These are phyloP conservation scores for Daldinia grandis DNA, from an alignment of 495 filamentous ascomycete species.

Conservation along the genomic window DNA sequence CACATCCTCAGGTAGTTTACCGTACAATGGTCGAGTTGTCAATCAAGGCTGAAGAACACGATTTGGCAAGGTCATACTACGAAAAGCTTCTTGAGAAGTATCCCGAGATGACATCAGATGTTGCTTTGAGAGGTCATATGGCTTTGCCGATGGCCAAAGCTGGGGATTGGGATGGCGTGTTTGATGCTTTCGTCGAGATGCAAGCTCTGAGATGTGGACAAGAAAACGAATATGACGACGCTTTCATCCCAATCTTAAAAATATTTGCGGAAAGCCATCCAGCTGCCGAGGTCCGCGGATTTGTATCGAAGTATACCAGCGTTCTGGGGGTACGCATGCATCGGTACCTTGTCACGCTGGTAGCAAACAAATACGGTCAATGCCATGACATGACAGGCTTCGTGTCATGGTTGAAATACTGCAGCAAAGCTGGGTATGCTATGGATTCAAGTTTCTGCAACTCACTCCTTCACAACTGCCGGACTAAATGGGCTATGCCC, in stretches of 20 bases:
- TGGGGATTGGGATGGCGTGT: constrained; percentile 58
- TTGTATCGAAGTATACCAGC: constrained; percentile 49
- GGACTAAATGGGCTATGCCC: constrained; percentile 47
- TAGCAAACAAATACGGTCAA: constrained; percentile 56
- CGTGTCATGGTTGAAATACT: constrained; percentile 51
- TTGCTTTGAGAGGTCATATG: constrained; percentile 49
- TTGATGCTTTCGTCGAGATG: constrained; percentile 49
- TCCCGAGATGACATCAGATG: constrained; percentile 37
- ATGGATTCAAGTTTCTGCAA: constrained; percentile 52
- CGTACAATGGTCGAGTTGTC: constrained; percentile 53
- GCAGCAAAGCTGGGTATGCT: constrained; percentile 42
- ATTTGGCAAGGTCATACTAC: constrained; percentile 44
- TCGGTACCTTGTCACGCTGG: constrained; percentile 50
- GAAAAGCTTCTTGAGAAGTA: constrained; percentile 25
- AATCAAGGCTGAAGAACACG: constrained; percentile 46
- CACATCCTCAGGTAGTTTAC: constrained; percentile 42
- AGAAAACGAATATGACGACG: constrained; percentile 37
- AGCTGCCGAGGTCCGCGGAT: constrained; percentile 52
- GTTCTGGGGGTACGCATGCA: constrained; percentile 47
- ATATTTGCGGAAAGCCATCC: constrained; percentile 52
- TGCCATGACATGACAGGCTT: constrained; percentile 51
- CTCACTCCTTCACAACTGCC: constrained; percentile 51
- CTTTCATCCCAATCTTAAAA: constrained; percentile 57
- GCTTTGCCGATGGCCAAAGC: constrained; percentile 50
- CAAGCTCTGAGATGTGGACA: constrained; percentile 9